Evolutionary conservation across 2,329 filamentous ascomycete species (phyloP).

Genomic region (Exophiala oligosperma): DNA sequence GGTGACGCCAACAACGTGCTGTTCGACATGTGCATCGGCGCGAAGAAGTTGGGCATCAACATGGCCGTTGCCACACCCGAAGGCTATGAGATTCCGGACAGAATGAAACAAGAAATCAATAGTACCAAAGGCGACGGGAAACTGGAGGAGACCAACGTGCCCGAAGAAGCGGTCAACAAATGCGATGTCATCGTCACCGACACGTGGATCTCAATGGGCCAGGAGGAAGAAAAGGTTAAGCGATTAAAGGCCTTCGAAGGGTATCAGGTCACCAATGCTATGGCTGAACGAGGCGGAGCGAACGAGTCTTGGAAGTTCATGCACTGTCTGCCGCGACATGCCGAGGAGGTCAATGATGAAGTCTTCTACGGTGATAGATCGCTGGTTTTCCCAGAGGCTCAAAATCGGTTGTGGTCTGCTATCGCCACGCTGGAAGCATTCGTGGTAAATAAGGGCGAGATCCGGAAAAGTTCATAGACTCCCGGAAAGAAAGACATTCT

Average conservation of each 20-base stretch:
- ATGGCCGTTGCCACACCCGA: conserved; percentile 82
- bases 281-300: conserved; percentile 81
- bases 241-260: conserved; percentile 79
- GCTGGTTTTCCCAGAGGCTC: conserved; percentile 88
- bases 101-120: conserved; percentile 71
- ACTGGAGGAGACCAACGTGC: conserved; percentile 72
- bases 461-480: conserved; percentile 38
- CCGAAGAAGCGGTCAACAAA: conserved; percentile 79
- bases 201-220: conserved; percentile 98
- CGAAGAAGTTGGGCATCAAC: conserved; percentile 82
- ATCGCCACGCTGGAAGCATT: conserved; percentile 85
- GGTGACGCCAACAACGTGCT: conserved; percentile 97
- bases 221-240: conserved; percentile 80
- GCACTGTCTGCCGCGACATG: conserved; percentile 92
- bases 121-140: conserved; percentile 60
- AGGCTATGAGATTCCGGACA: conserved; percentile 76
- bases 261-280: conserved; percentile 85
- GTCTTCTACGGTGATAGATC: conserved; percentile 88
- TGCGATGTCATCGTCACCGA: conserved; percentile 93
- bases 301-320: conserved; percentile 95
- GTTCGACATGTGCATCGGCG: conserved; percentile 86
- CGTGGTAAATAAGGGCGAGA: conserved; percentile 88
- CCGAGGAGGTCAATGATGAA: conserved; percentile 89
- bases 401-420: conserved; percentile 91
- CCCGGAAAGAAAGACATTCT: neutral